Conservation (phyloP, 2,329 filamentous ascomycete species). For the Ascochyta clinopodiicola region DNA sequence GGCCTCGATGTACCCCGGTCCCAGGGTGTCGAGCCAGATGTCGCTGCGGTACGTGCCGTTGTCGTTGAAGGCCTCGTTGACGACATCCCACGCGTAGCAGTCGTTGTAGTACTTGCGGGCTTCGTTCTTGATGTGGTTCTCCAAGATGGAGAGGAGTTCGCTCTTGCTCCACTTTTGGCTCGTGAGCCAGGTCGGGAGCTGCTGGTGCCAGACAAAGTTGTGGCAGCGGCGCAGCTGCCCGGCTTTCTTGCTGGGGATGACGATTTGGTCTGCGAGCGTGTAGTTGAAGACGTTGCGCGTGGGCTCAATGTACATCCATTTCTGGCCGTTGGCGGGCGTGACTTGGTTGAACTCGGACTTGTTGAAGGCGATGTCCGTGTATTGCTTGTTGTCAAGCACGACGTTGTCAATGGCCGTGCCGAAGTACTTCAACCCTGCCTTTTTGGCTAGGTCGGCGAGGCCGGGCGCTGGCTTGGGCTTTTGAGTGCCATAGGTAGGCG, state of each 20-base stretch:
- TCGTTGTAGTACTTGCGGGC: slow-evolving; percentile 65
- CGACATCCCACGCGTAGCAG: slow-evolving; percentile 70
- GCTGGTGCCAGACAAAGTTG: slow-evolving; percentile 62
- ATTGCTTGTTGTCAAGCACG: slow-evolving; percentile 57
- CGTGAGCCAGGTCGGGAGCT: slow-evolving; percentile 62
- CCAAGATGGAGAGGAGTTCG: slow-evolving; percentile 63
- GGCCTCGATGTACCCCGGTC: slow-evolving; percentile 63
- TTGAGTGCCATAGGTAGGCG: slow-evolving; percentile 20
- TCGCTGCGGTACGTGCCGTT: slow-evolving; percentile 60
- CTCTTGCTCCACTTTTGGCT: slow-evolving; percentile 62
- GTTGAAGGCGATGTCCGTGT: slow-evolving; percentile 63
- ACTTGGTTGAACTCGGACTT: slow-evolving; percentile 68
- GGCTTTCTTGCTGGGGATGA: slow-evolving; percentile 49
- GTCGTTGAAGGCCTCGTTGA: slow-evolving; percentile 69
- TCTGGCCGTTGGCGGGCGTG: slow-evolving; percentile 69
- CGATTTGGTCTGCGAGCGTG: slow-evolving; percentile 60
- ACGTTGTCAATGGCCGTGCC: slow-evolving; percentile 65
- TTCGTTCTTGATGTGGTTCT: slow-evolving; percentile 67
- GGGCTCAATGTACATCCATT: slow-evolving; percentile 70
- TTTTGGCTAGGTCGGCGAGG: slow-evolving; percentile 62
- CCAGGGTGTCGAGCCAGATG: slow-evolving; percentile 64
- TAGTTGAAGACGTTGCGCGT: slow-evolving; percentile 64
- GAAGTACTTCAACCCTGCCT: slow-evolving; percentile 63
- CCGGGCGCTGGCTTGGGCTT: slow-evolving; percentile 27
- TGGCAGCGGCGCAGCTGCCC: slow-evolving; percentile 67